Base-by-base conservation (phyloP, 495 filamentous ascomycete species). In the Letharia lupina region DNA sequence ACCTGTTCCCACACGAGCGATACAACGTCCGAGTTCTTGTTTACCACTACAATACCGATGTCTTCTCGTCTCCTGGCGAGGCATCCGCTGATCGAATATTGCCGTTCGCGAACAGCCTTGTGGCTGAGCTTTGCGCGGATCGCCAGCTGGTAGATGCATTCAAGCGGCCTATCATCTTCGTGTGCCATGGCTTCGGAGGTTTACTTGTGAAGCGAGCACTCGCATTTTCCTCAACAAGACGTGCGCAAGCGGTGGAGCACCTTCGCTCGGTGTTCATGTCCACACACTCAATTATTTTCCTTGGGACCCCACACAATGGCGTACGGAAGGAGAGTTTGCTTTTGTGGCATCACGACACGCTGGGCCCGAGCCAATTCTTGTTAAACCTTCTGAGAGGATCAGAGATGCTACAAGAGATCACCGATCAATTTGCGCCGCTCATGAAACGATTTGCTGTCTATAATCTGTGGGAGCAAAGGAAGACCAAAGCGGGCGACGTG, bases 381-480 rank as follows among this genome's bases (percentile, higher is more conserved):
- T 40, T 66, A 45, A 70, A 61, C 33, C 63, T 72, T 37, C 61
- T 71, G 16, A 69, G 60, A 67, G 37, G 50, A 23, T 70, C 62
- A 44, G 73, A 75, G 58, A 70, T 69, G 20, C 57, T 77, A 35
- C 71, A 75, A 54, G 69, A 77, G 56, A 71, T 77, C 68, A 76
- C 73, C 13, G 74, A 76, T 64, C 70, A 75, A 40, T 78, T 78
- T 61, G 69, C 64, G 8, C 76, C 77, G 20, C 62, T 77, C 33
- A 72, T 77, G 73, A 73, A 73, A 62, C 66, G 72, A 20, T 74
- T 77, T 61, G 65, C 67, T 28, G 65, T 77, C 35, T 75, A 69
- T 61, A 70, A 72, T 62, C 76, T 78, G 62, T 78, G 77, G 77
- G 77, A 78, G 62, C 64, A 72, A 57, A 65, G 64, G 48, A 47